phyloP scores from a whole-genome alignment of 495 filamentous ascomycete species.

The Penicillium nucicola region DNA sequence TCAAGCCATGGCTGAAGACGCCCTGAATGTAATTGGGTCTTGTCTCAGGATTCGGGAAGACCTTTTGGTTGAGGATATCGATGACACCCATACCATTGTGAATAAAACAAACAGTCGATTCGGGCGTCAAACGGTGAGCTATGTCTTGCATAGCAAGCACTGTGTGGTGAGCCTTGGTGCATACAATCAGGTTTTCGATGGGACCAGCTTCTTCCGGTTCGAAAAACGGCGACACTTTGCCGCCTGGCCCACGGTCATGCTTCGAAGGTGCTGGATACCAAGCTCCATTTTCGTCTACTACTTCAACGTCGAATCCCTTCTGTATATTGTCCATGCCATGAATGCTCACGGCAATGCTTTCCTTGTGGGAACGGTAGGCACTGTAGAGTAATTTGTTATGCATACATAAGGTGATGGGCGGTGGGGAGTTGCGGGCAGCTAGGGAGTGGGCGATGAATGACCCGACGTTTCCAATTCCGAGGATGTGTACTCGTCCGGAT shows the following conservation, averaged over 20 bases:
- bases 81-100: constrained; percentile 81
- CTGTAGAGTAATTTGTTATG: constrained; percentile 34
- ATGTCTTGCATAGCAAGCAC: constrained; percentile 55
- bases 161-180: constrained; percentile 57
- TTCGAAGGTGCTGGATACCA: constrained; percentile 8
- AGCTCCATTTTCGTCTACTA: constrained; percentile 27
- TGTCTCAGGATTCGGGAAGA: constrained; percentile 61
- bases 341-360: constrained; percentile 27
- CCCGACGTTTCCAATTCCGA: constrained; percentile 58
- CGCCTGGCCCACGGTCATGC: constrained; percentile 1
- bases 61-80: constrained; percentile 62
- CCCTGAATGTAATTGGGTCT: constrained; percentile 77
- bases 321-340: constrained; percentile 41
- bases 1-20: constrained; percentile 64
- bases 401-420: constrained; percentile 56
- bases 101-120: constrained; percentile 75
- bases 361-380: constrained; percentile 25
- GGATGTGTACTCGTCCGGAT: constrained; percentile 54
- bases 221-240: constrained; percentile 1
- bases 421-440: constrained; percentile 52
- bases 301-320: constrained; percentile 43
- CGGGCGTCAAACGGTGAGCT: constrained; percentile 60
- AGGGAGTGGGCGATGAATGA: constrained; percentile 60
- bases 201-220: constrained; percentile 31
- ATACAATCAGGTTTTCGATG: constrained; percentile 77